These are phyloP conservation scores for Arctium lappa DNA, from an alignment of 129 eudicot species.

Conservation along the genomic window DNA sequence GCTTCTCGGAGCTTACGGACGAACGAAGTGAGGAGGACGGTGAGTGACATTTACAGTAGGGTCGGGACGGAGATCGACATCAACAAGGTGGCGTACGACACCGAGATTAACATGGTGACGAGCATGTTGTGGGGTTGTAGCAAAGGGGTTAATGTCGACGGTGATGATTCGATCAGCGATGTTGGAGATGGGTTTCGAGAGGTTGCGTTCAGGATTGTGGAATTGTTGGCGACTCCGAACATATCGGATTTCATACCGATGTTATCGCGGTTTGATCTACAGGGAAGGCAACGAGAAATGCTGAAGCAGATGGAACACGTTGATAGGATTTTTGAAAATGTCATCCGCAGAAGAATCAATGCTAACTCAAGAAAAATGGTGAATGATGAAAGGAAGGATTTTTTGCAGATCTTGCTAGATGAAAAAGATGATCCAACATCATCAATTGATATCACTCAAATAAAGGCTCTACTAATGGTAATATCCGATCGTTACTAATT, in stretches of 20 bases:
- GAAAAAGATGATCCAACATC: constrained; percentile 25
- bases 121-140: constrained; percentile 38
- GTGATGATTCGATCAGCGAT: background rate
- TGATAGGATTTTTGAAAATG: constrained; percentile 12
- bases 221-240: background rate
- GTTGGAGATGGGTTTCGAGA: constrained; percentile 4
- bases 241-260: constrained; percentile 38
- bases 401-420: constrained; percentile 33
- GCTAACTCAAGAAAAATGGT: background rate
- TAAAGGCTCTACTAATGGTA: constrained; percentile 44
- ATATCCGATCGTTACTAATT: too few relatives aligned
- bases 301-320: constrained; percentile 20
- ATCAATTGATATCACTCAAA: constrained; percentile 25
- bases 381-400: constrained; percentile 35
- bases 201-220: background rate
- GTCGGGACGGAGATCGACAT: constrained; percentile 3
- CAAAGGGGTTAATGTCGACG: constrained; percentile 9
- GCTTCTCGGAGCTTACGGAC: constrained; percentile 7
- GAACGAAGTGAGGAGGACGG: constrained; percentile 10
- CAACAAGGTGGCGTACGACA: constrained; percentile 1
- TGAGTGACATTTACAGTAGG: background rate
- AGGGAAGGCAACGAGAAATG: constrained; percentile 39
- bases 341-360: constrained; percentile 27
- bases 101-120: constrained; percentile 38
- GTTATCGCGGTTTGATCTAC: constrained; percentile 35